Evolutionary conservation across 306 rosid species (phyloP).

Genomic region (Prunus dulcis): DNA sequence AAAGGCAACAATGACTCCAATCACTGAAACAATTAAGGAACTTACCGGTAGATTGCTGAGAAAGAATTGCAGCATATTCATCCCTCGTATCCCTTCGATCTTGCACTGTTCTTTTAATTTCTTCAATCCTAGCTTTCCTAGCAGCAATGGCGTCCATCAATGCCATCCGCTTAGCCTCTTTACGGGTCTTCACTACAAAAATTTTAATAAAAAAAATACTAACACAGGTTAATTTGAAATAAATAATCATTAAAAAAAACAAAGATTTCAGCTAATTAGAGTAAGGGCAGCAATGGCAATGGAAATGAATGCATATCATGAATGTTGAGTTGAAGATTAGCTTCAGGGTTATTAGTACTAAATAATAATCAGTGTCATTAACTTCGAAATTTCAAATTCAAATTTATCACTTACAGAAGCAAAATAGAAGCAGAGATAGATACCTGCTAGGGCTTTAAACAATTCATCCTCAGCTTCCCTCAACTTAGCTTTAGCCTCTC

Average conservation of each 20-base stretch:
- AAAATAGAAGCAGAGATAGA: not conserved
- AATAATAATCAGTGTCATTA: not conserved
- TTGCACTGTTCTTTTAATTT: conserved; percentile 41
- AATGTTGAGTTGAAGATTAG: not conserved
- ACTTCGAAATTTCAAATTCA: not conserved
- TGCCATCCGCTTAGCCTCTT: conserved; percentile 73
- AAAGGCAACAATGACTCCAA: not conserved
- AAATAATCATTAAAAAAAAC: not conserved
- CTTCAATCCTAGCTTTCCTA: conserved; percentile 49
- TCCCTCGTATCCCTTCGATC: conserved; percentile 48
- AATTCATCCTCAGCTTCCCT: conserved; percentile 78
- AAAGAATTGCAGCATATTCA: conserved; percentile 39
- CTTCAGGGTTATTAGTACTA: not conserved
- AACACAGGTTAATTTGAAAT: not conserved
- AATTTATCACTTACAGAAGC: not conserved
- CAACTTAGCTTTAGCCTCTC: conserved; percentile 50
- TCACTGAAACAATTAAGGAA: not conserved
- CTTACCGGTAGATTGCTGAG: conserved; percentile 57
- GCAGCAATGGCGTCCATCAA: conserved; percentile 59
- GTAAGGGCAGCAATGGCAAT: not conserved
- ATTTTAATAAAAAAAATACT: not conserved
- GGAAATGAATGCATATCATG: not conserved
- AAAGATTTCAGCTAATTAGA: not conserved
- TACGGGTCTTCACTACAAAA: conserved; percentile 67
- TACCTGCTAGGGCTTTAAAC: conserved; percentile 81